Evolutionary conservation across 495 filamentous ascomycete species (phyloP), one percentile per base, ranked within the genome.

Genomic region (Aspergillus baeticus): DNA sequence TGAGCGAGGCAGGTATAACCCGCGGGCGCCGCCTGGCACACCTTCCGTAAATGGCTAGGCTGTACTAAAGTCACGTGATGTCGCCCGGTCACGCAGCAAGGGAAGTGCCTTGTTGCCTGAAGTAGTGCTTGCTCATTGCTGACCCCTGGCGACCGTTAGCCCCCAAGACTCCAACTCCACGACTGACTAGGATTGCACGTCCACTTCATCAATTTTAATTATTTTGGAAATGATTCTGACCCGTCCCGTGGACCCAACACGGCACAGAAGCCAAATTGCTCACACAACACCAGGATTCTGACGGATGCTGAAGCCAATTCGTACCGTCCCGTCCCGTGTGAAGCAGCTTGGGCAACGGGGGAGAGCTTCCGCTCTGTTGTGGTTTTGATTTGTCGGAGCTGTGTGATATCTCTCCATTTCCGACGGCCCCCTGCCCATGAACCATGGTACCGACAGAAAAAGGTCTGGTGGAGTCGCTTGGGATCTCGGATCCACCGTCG

Each of bases 321-420:
- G 44, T 49, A 15, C 44, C 53, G 53, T 49, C 44, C 53, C 53
- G 44, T 20, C 47, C 47, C 47, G 47, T 38, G 47, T 48, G 17
- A 13, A 18, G 22, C n/a, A 3, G 7, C 15, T 36, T 20, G 1
- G 13, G 23, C 13, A 29, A 26, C 21, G 17, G 38, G 15, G 18
- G 34, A 18, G 50, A 53, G 50, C 22, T 33, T 14, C 15, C n/a
- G 17, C 37, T 15, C 41, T 20, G 17, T 54, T 20, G 33, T 31
- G 1, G 14, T 15, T 53, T 17, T 54, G 51, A 54, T 54, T 54
- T 46, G 51, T 42, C 15, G 31, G 26, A 46, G 31, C 29, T 35
- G 31, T 45, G 51, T 35, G 41, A 22, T 51, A 26, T 37, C 17
- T 31, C 39, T 10, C 45, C 51, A 35, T 13, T 35, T 36, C 51